A percentile compares a stretch with the other conserved stretches of the same genome.
Conservation (phyloP, 2,329 filamentous ascomycete genomes). For the Iodosphaeria phyllophila region DNA sequence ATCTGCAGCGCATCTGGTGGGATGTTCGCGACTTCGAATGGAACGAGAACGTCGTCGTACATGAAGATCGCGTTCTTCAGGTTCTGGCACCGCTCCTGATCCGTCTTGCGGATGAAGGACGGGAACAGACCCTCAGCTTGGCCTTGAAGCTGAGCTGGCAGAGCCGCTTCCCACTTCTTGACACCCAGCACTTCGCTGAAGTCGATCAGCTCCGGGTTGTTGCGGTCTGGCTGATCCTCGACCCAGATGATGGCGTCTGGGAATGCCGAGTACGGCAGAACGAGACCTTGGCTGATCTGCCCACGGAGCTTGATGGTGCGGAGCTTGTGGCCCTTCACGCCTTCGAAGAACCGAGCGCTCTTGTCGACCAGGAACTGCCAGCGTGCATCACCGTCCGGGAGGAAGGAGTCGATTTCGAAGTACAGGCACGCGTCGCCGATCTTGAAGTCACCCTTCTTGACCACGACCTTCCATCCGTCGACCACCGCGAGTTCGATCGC, state of each 20-base stretch:
- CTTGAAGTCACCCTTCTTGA: slow-evolving; percentile 3
- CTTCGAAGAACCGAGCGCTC: too few relatives aligned
- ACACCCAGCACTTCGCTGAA: slow-evolving; percentile 10
- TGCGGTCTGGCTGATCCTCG: slow-evolving; percentile 3
- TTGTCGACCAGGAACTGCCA: slow-evolving; percentile 7
- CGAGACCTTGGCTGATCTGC: slow-evolving; percentile 10
- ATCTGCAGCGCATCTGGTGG: too few relatives aligned
- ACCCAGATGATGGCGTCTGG: slow-evolving; percentile 7
- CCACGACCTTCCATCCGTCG: slow-evolving; percentile 10
- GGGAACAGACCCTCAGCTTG: slow-evolving; percentile 6
- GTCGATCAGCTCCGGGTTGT: slow-evolving; percentile 4
- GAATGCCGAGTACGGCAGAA: slow-evolving; percentile 7
- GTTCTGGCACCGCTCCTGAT: slow-evolving; percentile 10
- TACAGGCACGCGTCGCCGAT: slow-evolving; percentile 9
- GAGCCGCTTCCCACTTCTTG: slow-evolving; percentile 10
- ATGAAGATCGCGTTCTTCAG: slow-evolving; percentile 9
- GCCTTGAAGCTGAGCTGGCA: too few relatives aligned
- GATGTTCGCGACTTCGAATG: too few relatives aligned
- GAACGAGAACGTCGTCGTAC: too few relatives aligned
- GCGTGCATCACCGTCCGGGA: slow-evolving; percentile 7
- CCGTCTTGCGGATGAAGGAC: slow-evolving; percentile 9
- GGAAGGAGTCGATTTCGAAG: slow-evolving; percentile 13
- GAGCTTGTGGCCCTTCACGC: slow-evolving; percentile 6
- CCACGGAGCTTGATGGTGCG: too few relatives aligned
- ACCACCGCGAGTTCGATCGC: slow-evolving; percentile 6